Conservation (phyloP, 305 asterid genomes). For the Ajuga reptans region DNA sequence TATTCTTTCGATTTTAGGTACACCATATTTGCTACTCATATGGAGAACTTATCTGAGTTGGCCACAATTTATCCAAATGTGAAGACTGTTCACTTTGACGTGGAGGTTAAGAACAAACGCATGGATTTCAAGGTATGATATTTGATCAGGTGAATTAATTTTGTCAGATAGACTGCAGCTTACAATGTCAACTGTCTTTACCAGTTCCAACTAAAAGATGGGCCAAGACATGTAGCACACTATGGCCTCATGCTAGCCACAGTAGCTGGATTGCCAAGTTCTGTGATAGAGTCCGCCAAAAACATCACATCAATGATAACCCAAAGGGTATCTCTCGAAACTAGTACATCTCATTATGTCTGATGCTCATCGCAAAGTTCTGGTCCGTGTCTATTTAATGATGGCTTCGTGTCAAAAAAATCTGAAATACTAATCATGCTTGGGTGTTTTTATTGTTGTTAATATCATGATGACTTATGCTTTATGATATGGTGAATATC, state of each 20-base stretch:
- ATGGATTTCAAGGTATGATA: conserved; percentile 83
- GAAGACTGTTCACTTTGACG: conserved; percentile 74
- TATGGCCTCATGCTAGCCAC: conserved; percentile 90
- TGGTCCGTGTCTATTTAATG: not conserved
- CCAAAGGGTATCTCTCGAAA: conserved; percentile 43
- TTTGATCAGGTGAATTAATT: not conserved
- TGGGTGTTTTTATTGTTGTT: not conserved
- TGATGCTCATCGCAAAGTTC: not conserved
- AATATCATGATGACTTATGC: not conserved
- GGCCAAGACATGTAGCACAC: conserved; percentile 69
- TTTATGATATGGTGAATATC: not conserved
- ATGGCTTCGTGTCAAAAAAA: not conserved
- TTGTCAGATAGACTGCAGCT: conserved; percentile 1
- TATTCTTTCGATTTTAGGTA: conserved; percentile 44
- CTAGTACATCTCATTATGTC: conserved; percentile 3
- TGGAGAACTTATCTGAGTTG: conserved; percentile 78
- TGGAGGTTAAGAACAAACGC: conserved; percentile 67
- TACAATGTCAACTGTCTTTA: conserved; percentile 21
- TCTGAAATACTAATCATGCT: not conserved
- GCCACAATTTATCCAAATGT: conserved; percentile 84
- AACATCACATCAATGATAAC: conserved; percentile 62
- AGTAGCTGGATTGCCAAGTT: conserved; percentile 80
- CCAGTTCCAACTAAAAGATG: conserved; percentile 89
- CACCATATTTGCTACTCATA: conserved; percentile 88
- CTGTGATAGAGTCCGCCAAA: conserved; percentile 66